These are phyloP conservation scores for Solanum gandarillasii DNA, from an alignment of 257 asterid genomes.

Conservation along the genomic window DNA sequence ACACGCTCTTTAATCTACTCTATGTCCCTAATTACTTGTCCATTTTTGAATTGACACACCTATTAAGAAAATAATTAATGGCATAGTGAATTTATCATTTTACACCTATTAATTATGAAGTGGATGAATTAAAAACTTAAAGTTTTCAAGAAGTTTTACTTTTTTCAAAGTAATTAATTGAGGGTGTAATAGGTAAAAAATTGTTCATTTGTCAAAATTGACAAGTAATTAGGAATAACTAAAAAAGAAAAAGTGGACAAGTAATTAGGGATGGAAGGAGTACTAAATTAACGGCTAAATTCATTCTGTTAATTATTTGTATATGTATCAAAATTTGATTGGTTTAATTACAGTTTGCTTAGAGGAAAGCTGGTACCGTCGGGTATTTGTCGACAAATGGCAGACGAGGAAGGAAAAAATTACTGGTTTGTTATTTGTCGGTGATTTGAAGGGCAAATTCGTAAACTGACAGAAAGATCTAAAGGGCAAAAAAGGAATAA, in stretches of 20 bases:
- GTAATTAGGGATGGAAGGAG: fast-evolving
- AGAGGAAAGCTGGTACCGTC: background rate
- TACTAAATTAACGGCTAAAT: background rate
- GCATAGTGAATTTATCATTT: no score
- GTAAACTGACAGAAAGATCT: background rate
- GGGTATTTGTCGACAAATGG: background rate
- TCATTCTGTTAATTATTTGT: background rate
- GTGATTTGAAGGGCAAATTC: background rate
- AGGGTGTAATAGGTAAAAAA: no score
- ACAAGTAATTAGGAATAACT: no score
- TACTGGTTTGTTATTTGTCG: background rate
- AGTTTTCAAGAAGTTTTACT: no score
- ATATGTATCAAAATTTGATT: background rate
- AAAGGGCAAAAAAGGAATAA: background rate
- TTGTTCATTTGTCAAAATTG: no score
- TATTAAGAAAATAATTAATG: no score
- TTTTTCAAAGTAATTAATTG: no score
- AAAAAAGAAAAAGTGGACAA: no score
- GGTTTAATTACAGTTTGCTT: background rate
- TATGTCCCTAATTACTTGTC: fast-evolving
- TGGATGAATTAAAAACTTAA: no score
- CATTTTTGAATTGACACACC: no score
- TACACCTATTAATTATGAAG: no score
- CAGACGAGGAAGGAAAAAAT: background rate
- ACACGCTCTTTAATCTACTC: background rate